Evolutionary conservation across 1,284 basidiomycete genomes (phyloP), one percentile per base, ranked within the genome.

Genomic region (Laetiporus sulphureus): DNA sequence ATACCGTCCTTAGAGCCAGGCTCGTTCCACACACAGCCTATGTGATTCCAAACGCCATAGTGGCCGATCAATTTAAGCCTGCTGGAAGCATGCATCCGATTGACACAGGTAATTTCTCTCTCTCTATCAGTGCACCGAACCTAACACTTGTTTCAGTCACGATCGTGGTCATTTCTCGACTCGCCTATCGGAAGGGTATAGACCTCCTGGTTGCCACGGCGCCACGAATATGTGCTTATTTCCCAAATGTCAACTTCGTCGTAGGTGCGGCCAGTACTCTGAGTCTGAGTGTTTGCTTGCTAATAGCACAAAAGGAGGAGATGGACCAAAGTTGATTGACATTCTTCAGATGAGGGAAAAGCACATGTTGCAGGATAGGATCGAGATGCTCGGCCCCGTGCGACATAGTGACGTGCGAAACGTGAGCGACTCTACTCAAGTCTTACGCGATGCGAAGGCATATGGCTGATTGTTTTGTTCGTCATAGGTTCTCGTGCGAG

Each of bases 121-220:
- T n/a, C n/a, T n/a, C n/a, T n/a, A n/a, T n/a, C n/a, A n/a, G n/a
- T n/a, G n/a, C n/a, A n/a, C n/a, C n/a, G n/a, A n/a, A n/a, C n/a
- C n/a, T n/a, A n/a, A n/a, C 15, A 22, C 4, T 7, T 18, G 24
- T 10, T 15, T 1, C 51, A 95, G 91, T 98, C 46, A 97, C 88
- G 0, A 90, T 99, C 37, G 84, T 99, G 7, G 81, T 97, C 18
- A 67, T 99, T n/a, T 91, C 92, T 7, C 81, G 96, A n/a, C 69
- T 99, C 22, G 92, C 90, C 0, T 98, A 99, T 58, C 79, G 96
- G 33, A 99, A 99, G 67, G 96, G 96, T 1, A 87, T 99, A 45
- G 96, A 99, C 58, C 75, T 99, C 3, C 77, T 99, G 13, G 87
- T 98, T 1, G 90, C 91, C 0, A 87, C 90, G 0, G 90, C 93